Base-by-base conservation (phyloP, 2,329 filamentous ascomycete genomes). In the Aotearoamyces nothofagi region DNA sequence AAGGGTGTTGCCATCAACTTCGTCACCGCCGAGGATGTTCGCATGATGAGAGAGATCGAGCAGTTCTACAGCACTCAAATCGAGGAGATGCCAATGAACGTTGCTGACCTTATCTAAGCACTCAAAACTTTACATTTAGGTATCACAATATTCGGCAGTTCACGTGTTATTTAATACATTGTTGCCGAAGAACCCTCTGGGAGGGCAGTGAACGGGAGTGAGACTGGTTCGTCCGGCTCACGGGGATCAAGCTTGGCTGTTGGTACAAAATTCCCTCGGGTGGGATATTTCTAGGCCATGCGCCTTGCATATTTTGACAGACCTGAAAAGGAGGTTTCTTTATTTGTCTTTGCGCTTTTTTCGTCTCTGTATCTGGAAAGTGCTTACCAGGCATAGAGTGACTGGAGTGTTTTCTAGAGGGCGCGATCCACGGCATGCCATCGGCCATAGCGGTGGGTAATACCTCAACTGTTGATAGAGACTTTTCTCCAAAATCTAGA, bases 1-100 rank as follows among this genome's bases (percentile, higher is more conserved):
- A 98, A 98, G 78, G 90, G 90, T 78, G 90, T 98, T 58, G 90
- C 90, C 53, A 98, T 98, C 74, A 98, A 98, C 82, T 98, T 98
- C 58, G 90, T 98, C 58, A 96, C 87, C 39, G 83, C 84, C 50
- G 90, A 98, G 45, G 90, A 98, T 62, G 90, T 98, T 52, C 84
- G 87, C 60, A 96, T 98, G 82, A 92, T 98, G 82, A 77, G 90
- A 58, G 90, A 98, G 63, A 98, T 98, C 50, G 90, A 98, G 63
- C 83, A 94, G 67, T 98, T 96, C 74, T 98, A 98, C 78, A 93
- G 83, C 74, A 98, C 90, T 59, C 90, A 98, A 69, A 96, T 98
- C 47, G 90, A 98, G 66, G 90, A 98, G 74, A 98, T 98, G 90
- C 90, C 90, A 54, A 96, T 98, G 90, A 79, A 79, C 60, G 74